A percentile compares a stretch with the other conserved stretches of the same genome.
These are phyloP conservation scores for Pouteria glomerata DNA, from an alignment of 148 eudicot genomes.

Conservation along the genomic window DNA sequence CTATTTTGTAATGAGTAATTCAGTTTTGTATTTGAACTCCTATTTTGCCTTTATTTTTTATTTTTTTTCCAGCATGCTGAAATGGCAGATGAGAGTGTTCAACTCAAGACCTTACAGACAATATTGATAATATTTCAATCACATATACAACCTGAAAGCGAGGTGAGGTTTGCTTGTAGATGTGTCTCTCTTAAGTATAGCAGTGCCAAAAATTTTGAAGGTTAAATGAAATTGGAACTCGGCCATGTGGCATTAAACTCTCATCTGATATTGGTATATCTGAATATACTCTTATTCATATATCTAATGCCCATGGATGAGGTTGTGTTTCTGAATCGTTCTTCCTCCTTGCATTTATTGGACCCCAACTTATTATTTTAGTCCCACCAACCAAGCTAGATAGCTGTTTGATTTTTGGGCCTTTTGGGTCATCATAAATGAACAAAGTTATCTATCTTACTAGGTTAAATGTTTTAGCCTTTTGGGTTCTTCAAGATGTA, in stretches of 20 bases:
- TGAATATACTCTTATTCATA: background rate
- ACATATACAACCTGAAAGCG: conserved; percentile 74
- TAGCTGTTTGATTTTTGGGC: background rate
- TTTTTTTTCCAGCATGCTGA: conserved; percentile 76
- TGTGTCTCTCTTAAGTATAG: background rate
- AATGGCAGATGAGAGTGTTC: conserved; percentile 91
- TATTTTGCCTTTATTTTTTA: background rate
- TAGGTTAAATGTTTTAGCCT: background rate
- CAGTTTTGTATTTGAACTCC: background rate
- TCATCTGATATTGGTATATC: background rate
- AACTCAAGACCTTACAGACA: conserved; percentile 94
- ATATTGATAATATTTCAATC: conserved; percentile 89
- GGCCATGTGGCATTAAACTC: background rate
- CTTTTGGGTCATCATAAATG: background rate
- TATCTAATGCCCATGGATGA: background rate
- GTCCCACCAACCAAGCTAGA: background rate
- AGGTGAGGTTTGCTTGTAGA: conserved; percentile 42
- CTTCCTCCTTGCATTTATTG: background rate
- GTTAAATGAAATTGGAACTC: background rate
- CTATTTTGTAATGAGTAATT: background rate
- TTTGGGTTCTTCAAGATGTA: background rate
- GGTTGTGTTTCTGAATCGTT: background rate
- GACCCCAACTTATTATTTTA: background rate
- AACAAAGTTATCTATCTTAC: background rate
- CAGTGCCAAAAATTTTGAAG: background rate